Base-by-base conservation (phyloP, 164 flowering plant species). In the Tetrastigma voinierianum region DNA sequence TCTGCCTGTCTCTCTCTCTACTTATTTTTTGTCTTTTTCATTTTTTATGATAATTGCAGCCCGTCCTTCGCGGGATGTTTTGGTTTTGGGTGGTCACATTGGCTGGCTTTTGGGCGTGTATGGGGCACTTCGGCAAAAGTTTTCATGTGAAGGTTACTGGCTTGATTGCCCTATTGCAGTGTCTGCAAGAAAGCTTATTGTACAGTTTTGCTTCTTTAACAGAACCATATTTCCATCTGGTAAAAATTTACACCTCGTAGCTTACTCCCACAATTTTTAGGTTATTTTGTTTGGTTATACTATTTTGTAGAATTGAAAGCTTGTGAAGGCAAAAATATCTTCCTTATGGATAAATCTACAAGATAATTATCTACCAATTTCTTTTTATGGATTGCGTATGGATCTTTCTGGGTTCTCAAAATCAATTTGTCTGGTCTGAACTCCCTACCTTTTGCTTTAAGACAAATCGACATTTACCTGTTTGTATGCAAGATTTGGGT, bases 151-250 rank as follows among this genome's bases (percentile, higher is more conserved):
- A 61, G 78, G 87, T 45, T 80, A 78, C 68, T 92, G 98, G 99
- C 73, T 90, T 65, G 97, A 93, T 74, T 89, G 90, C 74, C 97
- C 99, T 25, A 77, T 96, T 63, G 99, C 97, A 17, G 97, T 89
- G 46, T 84, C 90, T 76, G 91, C 98, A 72, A 84, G 99, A 58
- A 89, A 90, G 71, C 89, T 93, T 61, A 82, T 95, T 62, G 80
- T 95, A 43, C 97, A 88, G 67, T 77, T 90, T 45, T 93, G 96
- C 81, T 89, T 96, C 47, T 78, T 95, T 76, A 80, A 89, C 45
- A 98, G 98, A 72, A 67, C 83, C 24, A 76, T 95, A 76, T 95
- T 95, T 82, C 87, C 87, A 72, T 77, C 91, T 65, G 97, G 98
- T 95, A 87, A 40, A 44, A n/a, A 49, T 57, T 67, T 19, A 60